phyloP scores from a whole-genome alignment of 2,329 filamentous ascomycete genomes.

The Aureobasidium leucospermi region DNA sequence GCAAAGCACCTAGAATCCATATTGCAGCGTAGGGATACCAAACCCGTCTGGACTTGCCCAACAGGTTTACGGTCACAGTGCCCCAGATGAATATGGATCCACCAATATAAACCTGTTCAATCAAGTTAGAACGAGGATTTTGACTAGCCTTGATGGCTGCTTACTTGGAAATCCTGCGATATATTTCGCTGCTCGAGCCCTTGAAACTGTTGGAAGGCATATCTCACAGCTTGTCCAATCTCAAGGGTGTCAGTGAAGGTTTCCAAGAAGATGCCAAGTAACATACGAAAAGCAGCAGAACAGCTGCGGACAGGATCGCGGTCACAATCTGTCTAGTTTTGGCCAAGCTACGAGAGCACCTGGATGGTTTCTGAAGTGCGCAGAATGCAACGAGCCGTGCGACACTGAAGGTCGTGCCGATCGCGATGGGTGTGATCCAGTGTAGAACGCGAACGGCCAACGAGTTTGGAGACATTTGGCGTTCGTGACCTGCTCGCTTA shows the following conservation, averaged over 20 bases:
- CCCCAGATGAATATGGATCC: slow-evolving; percentile 10
- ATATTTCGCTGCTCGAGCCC: not conserved
- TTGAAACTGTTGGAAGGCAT: not conserved
- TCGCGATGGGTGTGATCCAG: slow-evolving; percentile 22
- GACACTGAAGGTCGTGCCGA: slow-evolving; percentile 21
- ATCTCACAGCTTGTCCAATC: slow-evolving; percentile 2
- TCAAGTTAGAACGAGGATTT: not conserved
- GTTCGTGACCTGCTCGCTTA: slow-evolving; percentile 8
- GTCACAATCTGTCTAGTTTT: slow-evolving; percentile 9
- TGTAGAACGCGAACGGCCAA: slow-evolving; percentile 21
- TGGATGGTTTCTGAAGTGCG: slow-evolving; percentile 23
- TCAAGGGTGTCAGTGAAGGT: not conserved
- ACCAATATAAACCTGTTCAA: slow-evolving; percentile 3
- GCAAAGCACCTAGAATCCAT: slow-evolving; percentile 19
- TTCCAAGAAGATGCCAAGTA: not conserved
- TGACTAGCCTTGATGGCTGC: not conserved
- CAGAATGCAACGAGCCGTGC: slow-evolving; percentile 23
- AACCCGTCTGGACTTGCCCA: slow-evolving; percentile 10
- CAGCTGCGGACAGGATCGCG: not conserved
- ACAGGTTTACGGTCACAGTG: not conserved
- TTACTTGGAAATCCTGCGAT: slow-evolving; percentile 6
- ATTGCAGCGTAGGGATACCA: slow-evolving; percentile 26
- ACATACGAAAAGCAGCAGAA: slow-evolving; percentile 5
- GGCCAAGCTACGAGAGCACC: slow-evolving; percentile 19
- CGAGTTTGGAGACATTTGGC: slow-evolving; percentile 2